Conservation (phyloP, 2,329 filamentous ascomycete genomes). For the Fusarium brachygibbosum region DNA sequence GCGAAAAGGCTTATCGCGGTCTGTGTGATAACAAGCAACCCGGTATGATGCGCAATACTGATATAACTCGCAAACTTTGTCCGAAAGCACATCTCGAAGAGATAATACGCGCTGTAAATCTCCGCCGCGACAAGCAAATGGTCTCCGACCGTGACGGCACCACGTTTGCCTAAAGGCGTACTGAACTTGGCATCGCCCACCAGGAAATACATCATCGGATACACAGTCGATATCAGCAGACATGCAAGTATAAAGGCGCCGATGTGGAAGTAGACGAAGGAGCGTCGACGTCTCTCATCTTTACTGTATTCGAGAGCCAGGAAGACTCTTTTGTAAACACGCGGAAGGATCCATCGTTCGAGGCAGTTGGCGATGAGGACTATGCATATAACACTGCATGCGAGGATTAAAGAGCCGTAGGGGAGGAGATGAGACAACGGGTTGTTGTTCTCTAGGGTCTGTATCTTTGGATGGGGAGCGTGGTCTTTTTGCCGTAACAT, state of each 20-base stretch:
- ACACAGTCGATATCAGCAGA: not conserved
- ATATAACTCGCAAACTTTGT: conserved; percentile 26
- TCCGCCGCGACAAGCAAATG: conserved; percentile 7
- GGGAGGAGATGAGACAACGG: conserved; percentile 8
- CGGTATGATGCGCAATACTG: conserved; percentile 16
- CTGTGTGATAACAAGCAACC: conserved; percentile 4
- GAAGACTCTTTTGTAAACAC: conserved; percentile 6
- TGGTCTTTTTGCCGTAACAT: not conserved
- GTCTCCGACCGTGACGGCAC: conserved; percentile 8
- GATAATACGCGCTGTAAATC: conserved; percentile 17
- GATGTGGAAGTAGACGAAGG: conserved; percentile 25
- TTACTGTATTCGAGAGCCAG: not conserved
- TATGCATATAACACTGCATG: conserved; percentile 5
- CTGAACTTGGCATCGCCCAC: conserved; percentile 5
- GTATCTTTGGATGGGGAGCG: conserved; percentile 6
- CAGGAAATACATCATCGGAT: conserved; percentile 14
- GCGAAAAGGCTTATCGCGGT: conserved; percentile 22
- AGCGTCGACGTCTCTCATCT: conserved; percentile 21
- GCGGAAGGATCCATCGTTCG: conserved; percentile 22
- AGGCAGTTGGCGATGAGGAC: conserved; percentile 19
- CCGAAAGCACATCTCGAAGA: conserved; percentile 27
- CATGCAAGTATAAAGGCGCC: conserved; percentile 7
- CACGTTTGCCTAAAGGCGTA: not conserved
- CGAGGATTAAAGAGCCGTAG: conserved; percentile 21
- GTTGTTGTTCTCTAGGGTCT: conserved; percentile 8